Percentiles rank a stretch among this genome's conserved stretches.
Evolutionary conservation across 2,329 filamentous ascomycete genomes (phyloP).

Genomic region (Sphaerulina musiva): DNA sequence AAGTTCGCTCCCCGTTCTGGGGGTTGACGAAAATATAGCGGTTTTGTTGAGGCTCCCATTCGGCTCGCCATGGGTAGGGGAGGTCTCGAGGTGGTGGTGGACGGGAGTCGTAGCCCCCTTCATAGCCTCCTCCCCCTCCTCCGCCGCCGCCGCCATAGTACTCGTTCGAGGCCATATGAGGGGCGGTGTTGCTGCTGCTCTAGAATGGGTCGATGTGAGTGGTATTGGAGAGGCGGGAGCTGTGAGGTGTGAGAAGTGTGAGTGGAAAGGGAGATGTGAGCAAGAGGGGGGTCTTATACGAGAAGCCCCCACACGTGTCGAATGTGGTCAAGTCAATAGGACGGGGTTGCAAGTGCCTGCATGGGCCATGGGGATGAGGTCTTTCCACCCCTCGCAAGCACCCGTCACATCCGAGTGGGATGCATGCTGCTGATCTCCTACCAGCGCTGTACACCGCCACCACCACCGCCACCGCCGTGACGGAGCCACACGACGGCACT

Average conservation of each 20-base stretch:
- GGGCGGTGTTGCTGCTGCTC: too few species aligned
- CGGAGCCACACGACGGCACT: background rate
- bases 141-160: slow-evolving; percentile 7
- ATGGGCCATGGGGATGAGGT: background rate
- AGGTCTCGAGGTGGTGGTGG: slow-evolving; percentile 30
- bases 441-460: background rate
- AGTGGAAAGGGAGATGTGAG: background rate
- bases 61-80: slow-evolving; percentile 42
- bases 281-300: background rate
- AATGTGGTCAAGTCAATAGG: background rate
- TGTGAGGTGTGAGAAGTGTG: background rate
- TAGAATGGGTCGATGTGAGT: background rate
- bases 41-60: slow-evolving; percentile 38
- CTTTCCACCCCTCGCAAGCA: background rate
- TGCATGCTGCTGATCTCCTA: background rate
- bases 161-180: slow-evolving; percentile 1
- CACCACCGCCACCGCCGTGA: background rate
- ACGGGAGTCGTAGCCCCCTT: background rate
- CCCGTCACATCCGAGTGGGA: too few species aligned
- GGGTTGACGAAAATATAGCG: slow-evolving; percentile 45
- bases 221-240: background rate
- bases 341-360: background rate
- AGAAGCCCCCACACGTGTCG: background rate
- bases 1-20: slow-evolving; percentile 41
- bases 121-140: slow-evolving; percentile 8